A percentile compares a stretch with the other conserved stretches of the same genome.
phyloP scores from a whole-genome alignment of 2,329 filamentous ascomycete species.

The Aureobasidium sp. region DNA sequence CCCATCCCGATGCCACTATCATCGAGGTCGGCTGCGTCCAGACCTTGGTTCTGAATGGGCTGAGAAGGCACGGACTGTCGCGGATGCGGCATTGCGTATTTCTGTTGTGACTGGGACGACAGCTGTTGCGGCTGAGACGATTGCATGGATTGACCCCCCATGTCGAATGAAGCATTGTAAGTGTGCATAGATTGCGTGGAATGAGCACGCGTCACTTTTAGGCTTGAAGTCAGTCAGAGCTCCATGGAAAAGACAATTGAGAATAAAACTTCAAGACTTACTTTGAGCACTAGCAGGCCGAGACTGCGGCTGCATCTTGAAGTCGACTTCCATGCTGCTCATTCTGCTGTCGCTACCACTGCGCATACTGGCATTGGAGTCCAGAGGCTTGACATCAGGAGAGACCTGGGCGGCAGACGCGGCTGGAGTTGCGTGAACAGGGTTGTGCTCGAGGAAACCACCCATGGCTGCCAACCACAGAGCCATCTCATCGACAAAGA shows the following conservation, averaged over 20 bases:
- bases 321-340: constrained; percentile 28
- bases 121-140: constrained; percentile 19
- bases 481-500: constrained; percentile 92
- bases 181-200: constrained; percentile 18
- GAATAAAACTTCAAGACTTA: constrained; percentile 13
- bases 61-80: constrained; percentile 19
- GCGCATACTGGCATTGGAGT: constrained; percentile 15
- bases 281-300: constrained; percentile 16
- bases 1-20: constrained; percentile 34
- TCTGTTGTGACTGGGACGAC: constrained; percentile 11
- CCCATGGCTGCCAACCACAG: constrained; percentile 84
- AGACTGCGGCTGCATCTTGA: constrained; percentile 14
- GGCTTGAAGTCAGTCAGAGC: constrained; percentile 15
- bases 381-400: constrained; percentile 1
- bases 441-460: constrained; percentile 64
- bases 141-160: constrained; percentile 15
- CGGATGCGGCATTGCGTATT: constrained; percentile 10
- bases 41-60: constrained; percentile 11
- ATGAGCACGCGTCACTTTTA: constrained; percentile 17
- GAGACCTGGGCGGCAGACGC: background rate
- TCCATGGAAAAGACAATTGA: background rate
- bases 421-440: constrained; percentile 1
- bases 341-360: constrained; percentile 28
- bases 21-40: constrained; percentile 29
- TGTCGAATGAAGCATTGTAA: constrained; percentile 10